Percentiles rank a stretch among this genome's conserved stretches.
phyloP scores from a whole-genome alignment of 1,284 basidiomycete genomes.

The Veloporphyrellus conicus region DNA sequence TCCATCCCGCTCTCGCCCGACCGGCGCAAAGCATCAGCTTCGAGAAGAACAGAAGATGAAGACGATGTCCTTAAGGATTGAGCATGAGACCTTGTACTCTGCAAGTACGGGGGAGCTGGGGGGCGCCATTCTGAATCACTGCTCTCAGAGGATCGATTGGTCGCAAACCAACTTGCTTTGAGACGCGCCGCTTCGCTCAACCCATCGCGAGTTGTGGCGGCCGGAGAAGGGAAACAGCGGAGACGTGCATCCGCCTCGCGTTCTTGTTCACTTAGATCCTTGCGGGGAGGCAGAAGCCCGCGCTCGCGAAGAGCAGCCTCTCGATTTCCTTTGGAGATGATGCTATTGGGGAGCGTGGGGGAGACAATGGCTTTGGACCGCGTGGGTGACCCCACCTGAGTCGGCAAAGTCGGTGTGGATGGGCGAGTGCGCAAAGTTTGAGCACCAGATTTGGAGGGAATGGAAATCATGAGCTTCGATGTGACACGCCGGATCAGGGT shows the following conservation, averaged over 20 bases:
- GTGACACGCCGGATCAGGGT: conserved; percentile 30
- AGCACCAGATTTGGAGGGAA: conserved; percentile 11
- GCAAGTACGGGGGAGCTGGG: background rate
- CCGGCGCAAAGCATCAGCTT: background rate
- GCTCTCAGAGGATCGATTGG: conserved; percentile 28
- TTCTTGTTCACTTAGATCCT: conserved; percentile 48
- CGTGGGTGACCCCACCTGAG: background rate
- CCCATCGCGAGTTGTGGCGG: conserved; percentile 1
- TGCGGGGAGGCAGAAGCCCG: conserved; percentile 46
- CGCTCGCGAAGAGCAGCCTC: conserved; percentile 54
- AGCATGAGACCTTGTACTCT: background rate
- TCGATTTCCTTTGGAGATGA: conserved; percentile 29
- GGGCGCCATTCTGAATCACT: conserved; percentile 14
- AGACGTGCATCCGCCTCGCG: conserved; percentile 41
- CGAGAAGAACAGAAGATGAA: conserved; percentile 1
- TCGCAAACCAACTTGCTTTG: conserved; percentile 48
- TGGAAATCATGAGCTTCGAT: conserved; percentile 25
- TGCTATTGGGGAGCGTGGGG: conserved; percentile 22
- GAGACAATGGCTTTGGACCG: conserved; percentile 1
- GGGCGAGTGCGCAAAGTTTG: conserved; percentile 11
- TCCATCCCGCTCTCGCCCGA: conserved; percentile 17
- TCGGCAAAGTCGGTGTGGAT: conserved; percentile 11
- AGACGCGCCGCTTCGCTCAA: conserved; percentile 45
- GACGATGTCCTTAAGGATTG: background rate
- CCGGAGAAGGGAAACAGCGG: conserved; percentile 27